These are phyloP conservation scores for Bryum argenteum DNA, from an alignment of 225 moss, liverwort and hornwort genomes.

Conservation along the genomic window DNA sequence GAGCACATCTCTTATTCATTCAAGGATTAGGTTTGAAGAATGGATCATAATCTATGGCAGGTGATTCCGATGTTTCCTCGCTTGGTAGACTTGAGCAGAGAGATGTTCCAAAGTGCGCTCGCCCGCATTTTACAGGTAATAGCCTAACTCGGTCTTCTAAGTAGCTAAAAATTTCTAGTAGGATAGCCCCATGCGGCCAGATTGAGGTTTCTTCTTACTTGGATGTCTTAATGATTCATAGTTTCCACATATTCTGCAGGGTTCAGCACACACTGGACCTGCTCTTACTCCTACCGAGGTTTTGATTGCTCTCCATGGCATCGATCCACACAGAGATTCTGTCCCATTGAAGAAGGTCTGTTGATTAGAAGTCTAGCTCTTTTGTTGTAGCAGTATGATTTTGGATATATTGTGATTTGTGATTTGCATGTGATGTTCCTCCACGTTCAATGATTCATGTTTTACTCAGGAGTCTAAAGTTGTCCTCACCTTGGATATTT, in stretches of 20 bases:
- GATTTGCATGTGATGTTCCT: constrained; percentile 12
- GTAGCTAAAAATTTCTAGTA: background rate
- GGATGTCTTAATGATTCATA: constrained; percentile 1
- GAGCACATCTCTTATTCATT: constrained; percentile 3
- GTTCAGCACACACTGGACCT: constrained; percentile 93
- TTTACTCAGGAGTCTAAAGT: constrained; percentile 11
- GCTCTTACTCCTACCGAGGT: constrained; percentile 98
- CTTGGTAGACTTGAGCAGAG: constrained; percentile 84
- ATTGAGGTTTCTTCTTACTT: constrained; percentile 5
- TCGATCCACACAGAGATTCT: constrained; percentile 86
- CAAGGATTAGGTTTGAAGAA: constrained; percentile 18
- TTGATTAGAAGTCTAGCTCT: background rate
- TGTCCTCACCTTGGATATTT: constrained; percentile 16
- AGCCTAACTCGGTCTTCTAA: constrained; percentile 12
- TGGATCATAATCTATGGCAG: constrained; percentile 44
- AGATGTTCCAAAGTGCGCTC: constrained; percentile 93
- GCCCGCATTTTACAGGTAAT: constrained; percentile 96
- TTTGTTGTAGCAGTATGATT: background rate
- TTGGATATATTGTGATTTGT: background rate
- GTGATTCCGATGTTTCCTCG: constrained; percentile 95
- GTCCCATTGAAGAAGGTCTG: constrained; percentile 92
- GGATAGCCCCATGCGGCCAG: constrained; percentile 5
- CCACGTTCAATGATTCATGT: background rate
- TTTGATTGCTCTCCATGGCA: constrained; percentile 93
- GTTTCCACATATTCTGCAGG: constrained; percentile 48